A percentile compares a stretch with the other conserved stretches of the same genome.
phyloP scores from a whole-genome alignment of 2,329 filamentous ascomycete genomes.

The Blastomyces emzantsi region DNA sequence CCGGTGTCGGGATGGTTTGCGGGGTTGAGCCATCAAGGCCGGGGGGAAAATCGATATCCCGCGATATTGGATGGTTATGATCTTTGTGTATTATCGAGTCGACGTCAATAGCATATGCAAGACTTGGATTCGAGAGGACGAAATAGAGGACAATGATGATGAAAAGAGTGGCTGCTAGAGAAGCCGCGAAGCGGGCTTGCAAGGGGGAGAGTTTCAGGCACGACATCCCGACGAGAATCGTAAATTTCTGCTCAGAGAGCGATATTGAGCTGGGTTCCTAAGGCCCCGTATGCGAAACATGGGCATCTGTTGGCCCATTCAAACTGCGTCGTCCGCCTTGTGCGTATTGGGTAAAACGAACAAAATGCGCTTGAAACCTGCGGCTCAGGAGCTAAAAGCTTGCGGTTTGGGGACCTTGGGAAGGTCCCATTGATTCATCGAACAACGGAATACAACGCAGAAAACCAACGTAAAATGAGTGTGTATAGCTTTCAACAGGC shows the following conservation, averaged over 20 bases:
- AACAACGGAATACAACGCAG: not conserved
- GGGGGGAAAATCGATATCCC: conserved; percentile 20
- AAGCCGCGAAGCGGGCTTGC: conserved; percentile 63
- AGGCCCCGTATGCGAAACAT: not conserved
- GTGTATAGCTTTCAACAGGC: not conserved
- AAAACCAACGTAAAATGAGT: not conserved
- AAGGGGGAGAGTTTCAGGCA: conserved; percentile 51
- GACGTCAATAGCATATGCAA: conserved; percentile 55
- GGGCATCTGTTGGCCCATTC: not conserved
- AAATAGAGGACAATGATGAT: conserved; percentile 54
- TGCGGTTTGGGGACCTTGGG: not conserved
- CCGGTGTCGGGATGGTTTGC: conserved; percentile 9
- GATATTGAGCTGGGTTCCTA: not conserved
- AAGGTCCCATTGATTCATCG: not conserved
- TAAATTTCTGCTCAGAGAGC: conserved; percentile 16
- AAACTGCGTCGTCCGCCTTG: not conserved
- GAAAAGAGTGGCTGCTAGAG: conserved; percentile 52
- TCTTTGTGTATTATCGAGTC: conserved; percentile 37
- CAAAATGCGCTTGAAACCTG: not conserved
- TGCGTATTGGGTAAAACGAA: not conserved
- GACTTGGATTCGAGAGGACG: conserved; percentile 47
- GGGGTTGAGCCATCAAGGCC: not conserved
- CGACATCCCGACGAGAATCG: conserved; percentile 28
- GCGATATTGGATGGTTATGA: conserved; percentile 41
- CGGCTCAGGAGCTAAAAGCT: not conserved